These are phyloP conservation scores for Scenedesmus sp. DNA, from an alignment of 163 green algal genomes.

Conservation along the genomic window DNA sequence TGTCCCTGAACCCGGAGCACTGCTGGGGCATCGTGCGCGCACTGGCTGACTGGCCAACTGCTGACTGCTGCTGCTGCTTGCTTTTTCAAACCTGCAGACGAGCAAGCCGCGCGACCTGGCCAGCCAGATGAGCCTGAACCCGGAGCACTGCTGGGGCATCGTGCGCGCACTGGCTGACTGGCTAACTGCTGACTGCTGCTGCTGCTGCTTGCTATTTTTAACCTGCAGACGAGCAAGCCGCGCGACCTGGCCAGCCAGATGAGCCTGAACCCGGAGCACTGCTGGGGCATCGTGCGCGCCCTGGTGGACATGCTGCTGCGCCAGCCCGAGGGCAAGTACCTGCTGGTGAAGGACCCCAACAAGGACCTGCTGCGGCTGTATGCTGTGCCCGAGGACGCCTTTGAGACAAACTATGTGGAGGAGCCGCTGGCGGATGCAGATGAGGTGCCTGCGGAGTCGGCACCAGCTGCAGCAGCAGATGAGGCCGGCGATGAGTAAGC, in stretches of 20 bases:
- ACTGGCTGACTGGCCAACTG: neutral
- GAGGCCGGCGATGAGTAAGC: neutral
- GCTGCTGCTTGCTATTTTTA: neutral
- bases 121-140: conserved; percentile 94
- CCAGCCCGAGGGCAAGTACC: conserved; percentile 93
- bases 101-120: conserved; percentile 97
- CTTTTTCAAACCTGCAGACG: conserved; percentile 65
- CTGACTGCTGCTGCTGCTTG: neutral
- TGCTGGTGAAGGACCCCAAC: conserved; percentile 93
- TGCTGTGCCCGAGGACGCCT: conserved; percentile 60
- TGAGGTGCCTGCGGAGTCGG: conserved; percentile 44
- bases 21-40: conserved; percentile 94
- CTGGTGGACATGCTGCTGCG: conserved; percentile 63
- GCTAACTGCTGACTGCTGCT: neutral
- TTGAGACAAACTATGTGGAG: conserved; percentile 69
- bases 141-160: conserved; percentile 98
- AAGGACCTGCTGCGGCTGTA: conserved; percentile 75
- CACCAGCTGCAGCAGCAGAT: conserved; percentile 28
- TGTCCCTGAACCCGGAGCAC: conserved; percentile 96
- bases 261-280: conserved; percentile 96
- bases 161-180: conserved; percentile 64
- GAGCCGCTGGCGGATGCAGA: conserved; percentile 65
- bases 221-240: conserved; percentile 91
- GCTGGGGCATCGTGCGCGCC: conserved; percentile 94
- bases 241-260: conserved; percentile 96